Conservation (phyloP, 345 rosid species). For the Euphorbia lathyris region DNA sequence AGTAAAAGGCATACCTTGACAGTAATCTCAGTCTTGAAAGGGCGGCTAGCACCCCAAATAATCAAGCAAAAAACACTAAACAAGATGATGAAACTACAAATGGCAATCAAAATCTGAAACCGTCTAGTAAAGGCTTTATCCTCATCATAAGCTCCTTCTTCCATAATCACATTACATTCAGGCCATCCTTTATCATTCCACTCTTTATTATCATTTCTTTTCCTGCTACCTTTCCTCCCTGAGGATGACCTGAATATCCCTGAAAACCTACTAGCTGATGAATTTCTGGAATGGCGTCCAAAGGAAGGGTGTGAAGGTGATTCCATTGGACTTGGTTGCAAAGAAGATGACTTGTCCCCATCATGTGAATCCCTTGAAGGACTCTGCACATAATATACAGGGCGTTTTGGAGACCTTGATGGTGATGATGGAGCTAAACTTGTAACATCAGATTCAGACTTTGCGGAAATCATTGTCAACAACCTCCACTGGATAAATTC, state of each 20-base stretch:
- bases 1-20: slow-evolving; percentile 46
- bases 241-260: slow-evolving; percentile 79
- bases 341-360: slow-evolving; percentile 72
- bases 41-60: slow-evolving; percentile 75
- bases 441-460: slow-evolving; percentile 72
- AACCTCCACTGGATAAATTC: neutral
- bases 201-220: slow-evolving; percentile 31
- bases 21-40: slow-evolving; percentile 58
- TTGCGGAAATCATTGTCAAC: slow-evolving; percentile 47
- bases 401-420: slow-evolving; percentile 71
- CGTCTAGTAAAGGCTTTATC: slow-evolving; percentile 52
- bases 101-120: slow-evolving; percentile 56
- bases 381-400: slow-evolving; percentile 73
- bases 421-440: slow-evolving; percentile 81
- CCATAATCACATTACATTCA: slow-evolving; percentile 62
- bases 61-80: slow-evolving; percentile 69
- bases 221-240: slow-evolving; percentile 49
- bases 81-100: slow-evolving; percentile 46
- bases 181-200: slow-evolving; percentile 82
- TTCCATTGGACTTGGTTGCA: slow-evolving; percentile 79
- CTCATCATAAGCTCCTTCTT: slow-evolving; percentile 70
- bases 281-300: slow-evolving; percentile 84
- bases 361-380: slow-evolving; percentile 93
- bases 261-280: slow-evolving; percentile 76
- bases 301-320: slow-evolving; percentile 78